These are phyloP conservation scores for Aspergillus ellipticus DNA, from an alignment of 495 filamentous ascomycete genomes.

Conservation along the genomic window DNA sequence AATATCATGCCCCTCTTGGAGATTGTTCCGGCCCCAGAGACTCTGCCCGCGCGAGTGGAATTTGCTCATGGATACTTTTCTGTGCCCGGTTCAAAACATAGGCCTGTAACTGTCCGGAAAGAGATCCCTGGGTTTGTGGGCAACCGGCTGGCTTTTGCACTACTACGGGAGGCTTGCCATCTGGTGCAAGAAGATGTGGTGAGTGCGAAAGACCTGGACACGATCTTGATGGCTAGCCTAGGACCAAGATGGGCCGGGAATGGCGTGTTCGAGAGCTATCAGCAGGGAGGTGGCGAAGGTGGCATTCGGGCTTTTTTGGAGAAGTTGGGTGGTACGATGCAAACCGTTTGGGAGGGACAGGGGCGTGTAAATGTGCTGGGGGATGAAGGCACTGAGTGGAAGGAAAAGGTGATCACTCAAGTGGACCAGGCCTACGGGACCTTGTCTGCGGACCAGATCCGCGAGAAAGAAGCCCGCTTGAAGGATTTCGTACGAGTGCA, in stretches of 20 bases:
- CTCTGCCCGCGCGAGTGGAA: slow-evolving; percentile 33
- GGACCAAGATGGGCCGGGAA: slow-evolving; percentile 56
- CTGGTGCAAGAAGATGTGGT: slow-evolving; percentile 46
- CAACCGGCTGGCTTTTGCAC: slow-evolving; percentile 48
- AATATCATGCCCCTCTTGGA: slow-evolving; percentile 63
- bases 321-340: slow-evolving; percentile 54
- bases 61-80: slow-evolving; percentile 48
- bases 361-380: slow-evolving; percentile 39
- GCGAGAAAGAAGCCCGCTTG: slow-evolving; percentile 30
- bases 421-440: slow-evolving; percentile 36
- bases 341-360: slow-evolving; percentile 50
- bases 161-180: slow-evolving; percentile 44
- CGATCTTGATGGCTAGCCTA: slow-evolving; percentile 44
- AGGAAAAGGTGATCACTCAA: slow-evolving; percentile 32
- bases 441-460: slow-evolving; percentile 14
- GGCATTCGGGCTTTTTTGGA: slow-evolving; percentile 53
- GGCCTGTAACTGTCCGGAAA: slow-evolving; percentile 50
- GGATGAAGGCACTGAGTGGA: slow-evolving; percentile 35
- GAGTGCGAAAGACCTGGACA: slow-evolving; percentile 42
- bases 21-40: slow-evolving; percentile 48
- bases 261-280: slow-evolving; percentile 59
- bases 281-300: slow-evolving; percentile 54
- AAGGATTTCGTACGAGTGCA: slow-evolving; percentile 27
- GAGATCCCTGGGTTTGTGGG: slow-evolving; percentile 53
- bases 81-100: slow-evolving; percentile 36